Evolutionary conservation across 352 stramenopile species (phyloP), one percentile per base, ranked within the genome.

Genomic region (Phytophthora macrochlamydospora): DNA sequence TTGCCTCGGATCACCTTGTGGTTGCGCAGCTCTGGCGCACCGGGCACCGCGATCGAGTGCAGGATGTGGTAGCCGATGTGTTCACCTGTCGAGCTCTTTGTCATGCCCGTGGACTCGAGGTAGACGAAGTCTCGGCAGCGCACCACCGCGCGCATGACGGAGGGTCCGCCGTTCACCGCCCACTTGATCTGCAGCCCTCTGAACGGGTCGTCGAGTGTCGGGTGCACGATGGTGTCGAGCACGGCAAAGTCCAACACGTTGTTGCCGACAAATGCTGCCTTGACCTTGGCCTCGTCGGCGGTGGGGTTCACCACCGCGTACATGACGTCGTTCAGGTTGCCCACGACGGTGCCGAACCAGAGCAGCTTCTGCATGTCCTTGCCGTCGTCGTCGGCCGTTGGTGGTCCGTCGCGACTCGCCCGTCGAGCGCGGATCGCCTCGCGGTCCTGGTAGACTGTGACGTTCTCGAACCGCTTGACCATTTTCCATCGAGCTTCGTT

Each of bases 81-180:
- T 18, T 88, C 76, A 13, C 73, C 73, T 13, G 57, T 85, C 5
- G 66, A 65, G 8, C 70, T 64, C 14, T 43, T 62, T 4, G 69
- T 75, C 62, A 87, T 71, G 1, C 78, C 78, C 24, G 71, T 81
- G 28, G 72, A 74, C 48, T 87, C 75, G 46, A 87, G 65, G 35
- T 75, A 83, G 14, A 87, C 78, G 40, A 83, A 80, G 65, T 87
- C 78, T 45, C 78, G 76, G 30, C 75, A 76, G 8, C 74, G 70
- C 52, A 84, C 67, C 60, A 87, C 54, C n/a, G 65, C 57, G 30
- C 73, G 72, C 63, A 86, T 80, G 46, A 76, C 48, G 9, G 71
- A 52, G 1, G 77, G 67, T 11, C 75, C 75, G 4, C 72, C 72
- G 40, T 87, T 87, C 62, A 87, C 71, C 43, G 62, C 68, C 78